A percentile compares a stretch with the other conserved stretches of the same genome.
phyloP scores from a whole-genome alignment of 352 stramenopile genomes.

The Phytophthora boehmeriae region DNA sequence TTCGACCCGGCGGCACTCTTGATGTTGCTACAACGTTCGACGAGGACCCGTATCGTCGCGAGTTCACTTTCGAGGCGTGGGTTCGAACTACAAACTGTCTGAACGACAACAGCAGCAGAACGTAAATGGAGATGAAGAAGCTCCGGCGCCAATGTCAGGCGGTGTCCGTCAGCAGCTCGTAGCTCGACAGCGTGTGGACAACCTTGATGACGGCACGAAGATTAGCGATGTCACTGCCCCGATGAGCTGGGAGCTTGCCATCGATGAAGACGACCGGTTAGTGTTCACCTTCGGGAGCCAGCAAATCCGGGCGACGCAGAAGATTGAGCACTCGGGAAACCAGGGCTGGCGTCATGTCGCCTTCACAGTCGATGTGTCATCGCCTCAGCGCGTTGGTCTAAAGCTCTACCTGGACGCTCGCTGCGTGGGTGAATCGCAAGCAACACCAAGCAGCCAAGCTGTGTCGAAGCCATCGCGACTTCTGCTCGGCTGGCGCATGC shows the following conservation, averaged over 20 bases:
- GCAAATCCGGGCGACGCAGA: slow-evolving; percentile 49
- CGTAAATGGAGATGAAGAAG: slow-evolving; percentile 31
- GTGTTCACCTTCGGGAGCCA: slow-evolving; percentile 53
- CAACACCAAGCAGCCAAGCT: slow-evolving; percentile 43
- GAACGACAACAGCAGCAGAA: slow-evolving; percentile 32
- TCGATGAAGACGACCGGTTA: slow-evolving; percentile 51
- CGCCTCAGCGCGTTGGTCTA: slow-evolving; percentile 47
- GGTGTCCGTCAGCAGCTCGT: slow-evolving; percentile 24
- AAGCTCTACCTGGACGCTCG: slow-evolving; percentile 68
- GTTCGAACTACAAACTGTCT: slow-evolving; percentile 55
- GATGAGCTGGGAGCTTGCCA: slow-evolving; percentile 50
- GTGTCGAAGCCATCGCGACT: slow-evolving; percentile 50
- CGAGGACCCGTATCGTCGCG: slow-evolving; percentile 81
- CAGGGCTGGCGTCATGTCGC: slow-evolving; percentile 71
- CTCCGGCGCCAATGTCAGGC: slow-evolving; percentile 10
- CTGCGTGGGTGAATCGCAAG: slow-evolving; percentile 58
- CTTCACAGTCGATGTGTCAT: slow-evolving; percentile 69
- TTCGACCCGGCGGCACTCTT: slow-evolving; percentile 63
- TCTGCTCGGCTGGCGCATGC: slow-evolving; percentile 50
- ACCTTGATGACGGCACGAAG: slow-evolving; percentile 27
- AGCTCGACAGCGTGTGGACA: slow-evolving; percentile 24
- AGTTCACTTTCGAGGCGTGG: slow-evolving; percentile 82
- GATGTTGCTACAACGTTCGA: slow-evolving; percentile 77
- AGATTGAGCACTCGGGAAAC: slow-evolving; percentile 31
- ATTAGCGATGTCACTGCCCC: slow-evolving; percentile 22